These are phyloP conservation scores for Pterocarpus santalinus DNA, from an alignment of 306 rosid genomes.

Conservation along the genomic window DNA sequence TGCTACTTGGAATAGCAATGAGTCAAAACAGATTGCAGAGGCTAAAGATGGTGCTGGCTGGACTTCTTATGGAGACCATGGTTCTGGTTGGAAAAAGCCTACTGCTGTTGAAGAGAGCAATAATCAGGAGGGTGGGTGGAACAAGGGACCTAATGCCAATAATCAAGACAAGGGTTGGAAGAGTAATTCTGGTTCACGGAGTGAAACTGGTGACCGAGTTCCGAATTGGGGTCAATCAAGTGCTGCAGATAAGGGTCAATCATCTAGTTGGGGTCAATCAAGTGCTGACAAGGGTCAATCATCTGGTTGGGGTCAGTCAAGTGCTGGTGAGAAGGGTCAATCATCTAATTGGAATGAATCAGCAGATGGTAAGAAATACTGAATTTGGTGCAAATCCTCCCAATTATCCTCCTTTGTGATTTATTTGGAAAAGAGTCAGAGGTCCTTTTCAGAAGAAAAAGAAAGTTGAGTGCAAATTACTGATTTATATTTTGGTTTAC, in stretches of 20 bases:
- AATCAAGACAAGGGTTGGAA: slow-evolving; percentile 45
- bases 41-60: slow-evolving; percentile 42
- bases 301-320: slow-evolving; percentile 45
- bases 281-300: slow-evolving; percentile 33
- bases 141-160: slow-evolving; percentile 41
- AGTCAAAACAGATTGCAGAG: slow-evolving; percentile 46
- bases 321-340: slow-evolving; percentile 49
- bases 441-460: background rate
- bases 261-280: slow-evolving; percentile 44
- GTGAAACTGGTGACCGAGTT: slow-evolving; percentile 26
- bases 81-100: slow-evolving; percentile 48
- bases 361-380: slow-evolving; percentile 43
- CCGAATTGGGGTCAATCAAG: slow-evolving; percentile 46
- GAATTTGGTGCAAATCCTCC: background rate
- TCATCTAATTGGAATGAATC: slow-evolving; percentile 55
- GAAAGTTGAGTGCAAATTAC: slow-evolving; percentile 5
- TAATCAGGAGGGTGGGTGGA: slow-evolving; percentile 46
- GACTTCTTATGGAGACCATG: slow-evolving; percentile 46
- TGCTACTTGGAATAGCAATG: slow-evolving; percentile 45
- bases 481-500: background rate
- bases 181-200: slow-evolving; percentile 23
- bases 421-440: background rate
- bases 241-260: slow-evolving; percentile 39
- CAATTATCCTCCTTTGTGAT: background rate
- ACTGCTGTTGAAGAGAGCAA: slow-evolving; percentile 27